Evolutionary conservation across 2,329 filamentous ascomycete species (phyloP).

Genomic region (Exophiala sp.): DNA sequence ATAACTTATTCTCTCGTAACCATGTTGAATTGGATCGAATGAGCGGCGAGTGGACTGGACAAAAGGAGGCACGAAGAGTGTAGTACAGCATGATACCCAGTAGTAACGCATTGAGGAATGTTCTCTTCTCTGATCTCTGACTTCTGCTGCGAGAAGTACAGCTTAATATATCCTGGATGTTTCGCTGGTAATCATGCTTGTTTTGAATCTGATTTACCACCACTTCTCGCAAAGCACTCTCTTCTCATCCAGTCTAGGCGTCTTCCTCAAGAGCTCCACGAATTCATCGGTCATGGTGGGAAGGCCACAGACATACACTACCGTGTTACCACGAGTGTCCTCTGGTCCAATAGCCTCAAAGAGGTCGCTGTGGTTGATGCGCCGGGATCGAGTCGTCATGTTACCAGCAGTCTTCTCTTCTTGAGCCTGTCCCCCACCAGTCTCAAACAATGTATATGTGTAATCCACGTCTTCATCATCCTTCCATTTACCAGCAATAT

Average conservation of each 20-base stretch:
- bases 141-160: background rate
- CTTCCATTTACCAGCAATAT: constrained; percentile 38
- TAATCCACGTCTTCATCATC: constrained; percentile 38
- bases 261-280: constrained; percentile 41
- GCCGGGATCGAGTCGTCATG: constrained; percentile 31
- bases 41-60: too few species aligned
- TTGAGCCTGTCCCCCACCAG: constrained; percentile 26
- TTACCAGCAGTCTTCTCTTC: constrained; percentile 11
- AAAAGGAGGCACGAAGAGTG: too few species aligned
- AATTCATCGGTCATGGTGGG: constrained; percentile 67
- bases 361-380: constrained; percentile 39
- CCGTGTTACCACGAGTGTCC: constrained; percentile 39
- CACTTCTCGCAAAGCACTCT: constrained; percentile 60
- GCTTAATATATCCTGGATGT: background rate
- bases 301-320: constrained; percentile 67
- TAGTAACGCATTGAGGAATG: background rate
- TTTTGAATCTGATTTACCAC: constrained; percentile 48
- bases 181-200: background rate
- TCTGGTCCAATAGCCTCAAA: constrained; percentile 31
- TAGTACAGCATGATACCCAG: background rate
- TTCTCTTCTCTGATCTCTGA: background rate
- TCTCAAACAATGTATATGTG: constrained; percentile 48
- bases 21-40: too few species aligned
- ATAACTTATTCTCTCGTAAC: too few species aligned
- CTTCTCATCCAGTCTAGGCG: constrained; percentile 44